Conservation (phyloP, 768 basidiomycete genomes). For the Tylopilus balloui region DNA sequence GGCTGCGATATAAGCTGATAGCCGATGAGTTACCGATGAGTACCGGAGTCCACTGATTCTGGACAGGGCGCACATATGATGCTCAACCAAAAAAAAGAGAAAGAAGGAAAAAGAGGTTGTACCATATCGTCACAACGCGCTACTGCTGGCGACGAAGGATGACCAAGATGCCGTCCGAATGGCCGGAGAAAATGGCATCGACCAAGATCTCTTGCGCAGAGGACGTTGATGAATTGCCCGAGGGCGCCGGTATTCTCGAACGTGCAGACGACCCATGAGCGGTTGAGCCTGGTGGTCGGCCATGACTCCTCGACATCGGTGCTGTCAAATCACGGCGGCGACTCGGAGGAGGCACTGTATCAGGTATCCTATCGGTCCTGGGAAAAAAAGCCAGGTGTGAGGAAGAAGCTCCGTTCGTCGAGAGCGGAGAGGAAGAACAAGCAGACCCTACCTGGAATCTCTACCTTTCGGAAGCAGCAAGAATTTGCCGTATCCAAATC, state of each 20-base stretch:
- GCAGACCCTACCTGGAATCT: conserved; percentile 45
- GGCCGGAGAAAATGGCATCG: conserved; percentile 81
- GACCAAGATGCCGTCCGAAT: conserved; percentile 80
- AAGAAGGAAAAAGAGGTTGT: not conserved
- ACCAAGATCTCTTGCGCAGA: conserved; percentile 44
- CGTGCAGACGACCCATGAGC: conserved; percentile 2
- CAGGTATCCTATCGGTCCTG: conserved; percentile 27
- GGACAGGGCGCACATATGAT: not conserved
- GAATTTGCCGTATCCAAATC: conserved; percentile 80
- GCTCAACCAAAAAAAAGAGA: not conserved
- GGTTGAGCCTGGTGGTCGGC: conserved; percentile 6
- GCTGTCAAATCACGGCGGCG: conserved; percentile 30
- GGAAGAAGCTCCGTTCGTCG: not conserved
- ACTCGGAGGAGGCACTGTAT: conserved; percentile 24
- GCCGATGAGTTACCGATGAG: too few relatives aligned
- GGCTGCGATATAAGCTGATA: too few relatives aligned
- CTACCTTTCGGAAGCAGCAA: conserved; percentile 51
- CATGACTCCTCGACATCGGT: conserved; percentile 9
- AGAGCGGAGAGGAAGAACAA: not conserved
- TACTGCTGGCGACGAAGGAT: conserved; percentile 46
- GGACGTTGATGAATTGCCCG: not conserved
- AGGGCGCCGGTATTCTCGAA: conserved; percentile 5
- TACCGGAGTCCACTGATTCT: too few relatives aligned
- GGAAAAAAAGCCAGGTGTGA: not conserved
- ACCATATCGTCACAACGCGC: not conserved